A percentile compares a stretch with the other conserved stretches of the same genome.
Evolutionary conservation across 73 alveolate genomes (phyloP).

Genomic region (Uronychia binucleata): DNA sequence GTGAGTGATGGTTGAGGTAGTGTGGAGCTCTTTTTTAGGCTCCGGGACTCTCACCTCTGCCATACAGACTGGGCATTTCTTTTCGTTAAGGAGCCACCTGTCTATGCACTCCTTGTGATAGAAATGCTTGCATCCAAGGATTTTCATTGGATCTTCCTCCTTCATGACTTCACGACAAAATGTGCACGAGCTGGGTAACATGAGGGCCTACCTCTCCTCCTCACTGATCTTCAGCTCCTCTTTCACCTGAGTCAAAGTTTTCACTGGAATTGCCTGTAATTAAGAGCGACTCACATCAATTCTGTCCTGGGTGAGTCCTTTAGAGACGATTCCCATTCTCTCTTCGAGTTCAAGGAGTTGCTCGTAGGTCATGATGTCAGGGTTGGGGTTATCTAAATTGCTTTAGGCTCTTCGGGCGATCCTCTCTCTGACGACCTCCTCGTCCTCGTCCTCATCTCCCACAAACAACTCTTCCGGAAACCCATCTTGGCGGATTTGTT

Average conservation of each 20-base stretch:
- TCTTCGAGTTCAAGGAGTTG: conserved; percentile 81
- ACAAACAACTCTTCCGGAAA: too few relatives aligned
- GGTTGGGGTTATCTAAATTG: conserved; percentile 51
- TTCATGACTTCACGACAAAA: conserved; percentile 47
- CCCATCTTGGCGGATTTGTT: too few relatives aligned
- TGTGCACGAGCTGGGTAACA: conserved; percentile 33
- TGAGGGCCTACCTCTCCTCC: background rate
- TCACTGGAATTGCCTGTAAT: background rate
- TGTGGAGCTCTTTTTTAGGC: background rate
- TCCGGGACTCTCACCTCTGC: conserved; percentile 2
- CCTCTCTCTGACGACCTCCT: background rate
- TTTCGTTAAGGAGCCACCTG: conserved; percentile 51
- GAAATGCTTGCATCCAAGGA: conserved; percentile 60
- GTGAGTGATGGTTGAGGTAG: too few relatives aligned
- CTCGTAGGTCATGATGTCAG: conserved; percentile 83
- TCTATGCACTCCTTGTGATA: conserved; percentile 71
- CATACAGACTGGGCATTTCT: conserved; percentile 73
- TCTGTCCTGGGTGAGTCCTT: conserved; percentile 69
- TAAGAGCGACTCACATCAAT: conserved; percentile 38
- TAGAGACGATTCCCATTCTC: conserved; percentile 72
- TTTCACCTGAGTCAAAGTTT: background rate
- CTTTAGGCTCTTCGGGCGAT: background rate
- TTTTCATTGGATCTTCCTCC: conserved; percentile 33
- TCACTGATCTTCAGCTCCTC: too few relatives aligned
- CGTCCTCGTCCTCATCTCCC: background rate